Conservation (phyloP, 805 yeast species). For the Yamadazyma phyllophila region DNA sequence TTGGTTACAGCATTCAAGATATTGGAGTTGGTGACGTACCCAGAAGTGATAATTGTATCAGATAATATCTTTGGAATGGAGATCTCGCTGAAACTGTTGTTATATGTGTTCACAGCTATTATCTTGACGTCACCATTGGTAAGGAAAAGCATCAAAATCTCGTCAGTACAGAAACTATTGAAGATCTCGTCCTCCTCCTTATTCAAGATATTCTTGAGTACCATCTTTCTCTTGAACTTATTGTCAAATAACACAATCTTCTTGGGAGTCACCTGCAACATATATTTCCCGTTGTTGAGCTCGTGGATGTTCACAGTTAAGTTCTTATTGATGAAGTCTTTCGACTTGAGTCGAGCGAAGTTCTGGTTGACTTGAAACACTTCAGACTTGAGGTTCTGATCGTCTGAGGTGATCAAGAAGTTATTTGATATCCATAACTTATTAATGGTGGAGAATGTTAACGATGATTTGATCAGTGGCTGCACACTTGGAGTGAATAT, state of each 20-base stretch:
- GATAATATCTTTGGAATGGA: slow-evolving; percentile 39
- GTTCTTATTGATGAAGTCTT: slow-evolving; percentile 61
- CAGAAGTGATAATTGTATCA: slow-evolving; percentile 63
- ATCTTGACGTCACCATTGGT: slow-evolving; percentile 70
- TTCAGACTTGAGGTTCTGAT: slow-evolving; percentile 60
- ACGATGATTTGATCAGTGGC: slow-evolving; percentile 64
- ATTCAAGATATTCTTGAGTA: slow-evolving; percentile 39
- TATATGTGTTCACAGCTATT: slow-evolving; percentile 40
- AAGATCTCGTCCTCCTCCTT: slow-evolving; percentile 47
- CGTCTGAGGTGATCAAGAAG: slow-evolving; percentile 71
- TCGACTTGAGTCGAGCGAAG: slow-evolving; percentile 58
- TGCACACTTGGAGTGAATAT: slow-evolving; percentile 66
- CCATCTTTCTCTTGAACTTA: slow-evolving; percentile 52
- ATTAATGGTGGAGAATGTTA: slow-evolving; percentile 69
- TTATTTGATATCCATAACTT: slow-evolving; percentile 72
- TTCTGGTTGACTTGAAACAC: slow-evolving; percentile 61
- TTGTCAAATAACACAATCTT: slow-evolving; percentile 60
- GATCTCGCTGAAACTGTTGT: slow-evolving; percentile 31
- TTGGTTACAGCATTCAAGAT: slow-evolving; percentile 31
- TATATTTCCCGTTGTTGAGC: slow-evolving; percentile 51
- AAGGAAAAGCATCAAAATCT: slow-evolving; percentile 59
- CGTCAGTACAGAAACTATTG: slow-evolving; percentile 61
- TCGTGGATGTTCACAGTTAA: slow-evolving; percentile 68
- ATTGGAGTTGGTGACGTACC: slow-evolving; percentile 54
- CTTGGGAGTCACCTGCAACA: slow-evolving; percentile 72